These are phyloP conservation scores for Globisporangium heterothallicum DNA, from an alignment of 352 stramenopile genomes.

Conservation along the genomic window DNA sequence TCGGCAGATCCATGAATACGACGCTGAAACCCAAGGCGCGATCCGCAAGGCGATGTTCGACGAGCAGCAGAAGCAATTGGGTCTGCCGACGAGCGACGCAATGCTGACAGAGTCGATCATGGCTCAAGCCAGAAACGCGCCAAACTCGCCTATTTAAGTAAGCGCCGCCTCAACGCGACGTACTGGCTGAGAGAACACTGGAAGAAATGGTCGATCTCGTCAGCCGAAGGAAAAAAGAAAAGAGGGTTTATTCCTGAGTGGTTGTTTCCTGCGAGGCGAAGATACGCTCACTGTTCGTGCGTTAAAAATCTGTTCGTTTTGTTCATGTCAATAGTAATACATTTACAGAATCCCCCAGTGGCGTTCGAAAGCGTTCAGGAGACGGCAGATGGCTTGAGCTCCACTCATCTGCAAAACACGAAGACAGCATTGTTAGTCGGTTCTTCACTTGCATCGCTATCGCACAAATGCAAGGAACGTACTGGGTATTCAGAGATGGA, in stretches of 20 bases:
- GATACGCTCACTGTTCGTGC: too few species aligned
- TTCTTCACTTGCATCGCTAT: too few species aligned
- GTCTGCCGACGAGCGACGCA: slow-evolving; percentile 90
- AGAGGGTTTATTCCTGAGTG: too few species aligned
- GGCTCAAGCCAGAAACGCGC: slow-evolving; percentile 86
- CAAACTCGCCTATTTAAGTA: slow-evolving; percentile 26
- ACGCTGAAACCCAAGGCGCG: slow-evolving; percentile 95
- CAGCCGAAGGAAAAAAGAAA: slow-evolving; percentile 4
- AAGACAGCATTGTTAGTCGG: neutral
- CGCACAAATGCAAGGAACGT: slow-evolving; percentile 2
- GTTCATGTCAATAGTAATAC: slow-evolving; percentile 7
- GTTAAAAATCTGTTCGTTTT: slow-evolving; percentile 3
- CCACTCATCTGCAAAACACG: slow-evolving; percentile 81
- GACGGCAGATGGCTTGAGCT: slow-evolving; percentile 93
- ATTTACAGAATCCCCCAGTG: slow-evolving; percentile 98
- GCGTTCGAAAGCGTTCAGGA: slow-evolving; percentile 97
- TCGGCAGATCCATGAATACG: slow-evolving; percentile 94
- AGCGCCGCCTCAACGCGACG: neutral
- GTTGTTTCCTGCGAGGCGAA: too few species aligned
- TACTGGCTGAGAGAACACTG: slow-evolving; percentile 1
- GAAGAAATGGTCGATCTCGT: too few species aligned
- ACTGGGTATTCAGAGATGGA: slow-evolving; percentile 97
- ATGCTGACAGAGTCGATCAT: slow-evolving; percentile 90
- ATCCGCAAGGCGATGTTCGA: slow-evolving; percentile 99
- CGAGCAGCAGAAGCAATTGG: slow-evolving; percentile 91